phyloP scores from a whole-genome alignment of 176 grass and related monocot species.

The Bothriochloa decipiens region DNA sequence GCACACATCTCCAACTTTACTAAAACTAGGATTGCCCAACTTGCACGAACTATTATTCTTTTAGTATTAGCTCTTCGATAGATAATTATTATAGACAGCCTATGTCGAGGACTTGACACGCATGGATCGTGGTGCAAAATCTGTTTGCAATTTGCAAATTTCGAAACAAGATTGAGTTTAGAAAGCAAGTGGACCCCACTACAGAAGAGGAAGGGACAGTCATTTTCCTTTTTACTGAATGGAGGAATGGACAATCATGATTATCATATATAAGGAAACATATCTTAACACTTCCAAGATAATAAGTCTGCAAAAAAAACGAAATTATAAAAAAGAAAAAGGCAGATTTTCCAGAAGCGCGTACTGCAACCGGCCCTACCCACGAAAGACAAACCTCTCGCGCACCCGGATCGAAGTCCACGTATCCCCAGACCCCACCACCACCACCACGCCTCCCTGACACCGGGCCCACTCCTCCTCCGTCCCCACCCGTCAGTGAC shows the following conservation, averaged over 20 bases:
- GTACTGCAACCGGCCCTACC: slow-evolving; percentile 22
- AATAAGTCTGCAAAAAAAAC: not conserved
- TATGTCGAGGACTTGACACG: no score
- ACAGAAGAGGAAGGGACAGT: no score
- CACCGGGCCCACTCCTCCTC: fast-evolving
- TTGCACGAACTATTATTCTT: no score
- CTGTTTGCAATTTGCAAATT: no score
- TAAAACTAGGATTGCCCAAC: no score
- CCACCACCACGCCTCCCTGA: not conserved
- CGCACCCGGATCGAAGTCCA: slow-evolving; percentile 12
- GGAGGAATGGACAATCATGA: not conserved
- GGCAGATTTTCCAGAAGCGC: slow-evolving; percentile 40
- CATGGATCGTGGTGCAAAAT: no score
- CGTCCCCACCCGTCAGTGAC: not conserved
- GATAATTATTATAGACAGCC: no score
- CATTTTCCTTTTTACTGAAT: no score
- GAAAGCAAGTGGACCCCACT: no score
- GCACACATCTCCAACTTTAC: no score
- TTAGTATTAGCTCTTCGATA: no score
- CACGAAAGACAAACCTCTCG: slow-evolving; percentile 29
- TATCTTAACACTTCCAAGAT: not conserved
- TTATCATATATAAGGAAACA: not conserved
- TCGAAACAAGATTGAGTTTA: no score
- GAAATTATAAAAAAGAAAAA: not conserved
- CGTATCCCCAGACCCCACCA: not conserved